Evolutionary conservation across 2,329 filamentous ascomycete species (phyloP), one percentile per base, ranked within the genome.

Genomic region (Colletotrichum agaves): DNA sequence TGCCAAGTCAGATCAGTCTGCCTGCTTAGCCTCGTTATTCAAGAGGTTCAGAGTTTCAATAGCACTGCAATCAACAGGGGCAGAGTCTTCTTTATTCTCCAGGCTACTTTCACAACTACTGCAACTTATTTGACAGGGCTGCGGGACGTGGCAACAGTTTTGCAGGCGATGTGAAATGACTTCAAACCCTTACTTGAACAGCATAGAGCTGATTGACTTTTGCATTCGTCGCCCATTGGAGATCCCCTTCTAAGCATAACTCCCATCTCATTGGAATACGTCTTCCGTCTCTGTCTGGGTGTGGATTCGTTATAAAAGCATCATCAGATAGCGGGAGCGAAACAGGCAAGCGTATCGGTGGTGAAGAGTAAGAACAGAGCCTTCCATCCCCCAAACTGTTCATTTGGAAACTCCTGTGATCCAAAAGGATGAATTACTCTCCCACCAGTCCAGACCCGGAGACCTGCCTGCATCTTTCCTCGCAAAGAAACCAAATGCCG

Each of bases 291-390:
- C 60, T 55, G 64, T 64, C 53, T 35, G 55, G 65, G 49, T 43
- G 56, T 63, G 53, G 60, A 56, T 69, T 70, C 60, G 65, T 67
- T 63, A 65, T 59, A 63, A 47, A 63, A 59, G 55, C 55, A 63
- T 70, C 43, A 44, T 65, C 55, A 35, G 49, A 43, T 43, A 69
- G 60, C 52, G 61, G 44, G 23, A 56, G 65, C 21, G 57, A 33
- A 47, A 47, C 44, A 64, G 65, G 44, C 60, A 64, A 61, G 56
- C 31, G 46, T 63, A 49, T 53, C 63, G 64, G 65, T 61, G 65
- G 44, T 41, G 35, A 57, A 50, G 52, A 21, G 49, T 50, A 57
- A 61, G 57, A 63, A 62, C 15, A 44, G 49, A 53, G 33, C 33
- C 41, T 39, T 41, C 35, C 63, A 56, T 56, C 43, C 43, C 21